These are phyloP conservation scores for Sclerotinia minor DNA, from an alignment of 2,329 filamentous ascomycete genomes.

Conservation along the genomic window DNA sequence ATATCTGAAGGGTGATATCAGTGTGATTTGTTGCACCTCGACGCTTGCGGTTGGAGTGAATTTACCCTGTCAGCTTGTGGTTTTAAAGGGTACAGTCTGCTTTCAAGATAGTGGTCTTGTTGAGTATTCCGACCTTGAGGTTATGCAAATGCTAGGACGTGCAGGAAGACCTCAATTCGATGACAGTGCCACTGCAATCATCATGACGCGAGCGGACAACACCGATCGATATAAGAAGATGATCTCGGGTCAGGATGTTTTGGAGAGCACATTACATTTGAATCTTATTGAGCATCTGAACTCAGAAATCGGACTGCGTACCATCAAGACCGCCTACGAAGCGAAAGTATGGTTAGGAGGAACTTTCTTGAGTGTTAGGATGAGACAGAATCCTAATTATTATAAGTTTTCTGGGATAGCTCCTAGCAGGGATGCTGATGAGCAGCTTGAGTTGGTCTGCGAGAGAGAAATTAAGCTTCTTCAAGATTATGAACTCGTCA, in stretches of 20 bases:
- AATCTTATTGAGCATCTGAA: conserved; percentile 84
- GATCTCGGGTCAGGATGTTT: conserved; percentile 67
- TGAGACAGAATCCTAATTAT: conserved; percentile 67
- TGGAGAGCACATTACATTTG: conserved; percentile 77
- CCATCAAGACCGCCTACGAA: conserved; percentile 62
- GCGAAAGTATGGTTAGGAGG: conserved; percentile 74
- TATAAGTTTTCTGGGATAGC: conserved; percentile 64
- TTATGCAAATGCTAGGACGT: conserved; percentile 89
- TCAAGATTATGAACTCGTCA: conserved; percentile 59
- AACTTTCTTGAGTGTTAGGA: conserved; percentile 75
- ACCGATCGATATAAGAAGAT: conserved; percentile 69
- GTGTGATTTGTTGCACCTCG: conserved; percentile 82
- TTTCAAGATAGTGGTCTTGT: conserved; percentile 62
- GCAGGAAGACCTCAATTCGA: conserved; percentile 85
- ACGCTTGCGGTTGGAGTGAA: conserved; percentile 84
- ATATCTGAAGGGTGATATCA: conserved; percentile 70
- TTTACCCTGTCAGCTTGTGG: conserved; percentile 77
- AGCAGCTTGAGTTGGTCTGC: conserved; percentile 69
- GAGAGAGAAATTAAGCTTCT: conserved; percentile 67
- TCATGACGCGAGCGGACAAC: conserved; percentile 71
- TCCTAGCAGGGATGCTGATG: conserved; percentile 55
- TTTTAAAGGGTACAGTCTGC: conserved; percentile 75
- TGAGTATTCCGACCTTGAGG: conserved; percentile 78
- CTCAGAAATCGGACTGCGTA: conserved; percentile 76
- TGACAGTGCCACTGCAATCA: conserved; percentile 71